Evolutionary conservation across 2,329 filamentous ascomycete genomes (phyloP), one percentile per base, ranked within the genome.

Genomic region (Diplodia scrobiculata): DNA sequence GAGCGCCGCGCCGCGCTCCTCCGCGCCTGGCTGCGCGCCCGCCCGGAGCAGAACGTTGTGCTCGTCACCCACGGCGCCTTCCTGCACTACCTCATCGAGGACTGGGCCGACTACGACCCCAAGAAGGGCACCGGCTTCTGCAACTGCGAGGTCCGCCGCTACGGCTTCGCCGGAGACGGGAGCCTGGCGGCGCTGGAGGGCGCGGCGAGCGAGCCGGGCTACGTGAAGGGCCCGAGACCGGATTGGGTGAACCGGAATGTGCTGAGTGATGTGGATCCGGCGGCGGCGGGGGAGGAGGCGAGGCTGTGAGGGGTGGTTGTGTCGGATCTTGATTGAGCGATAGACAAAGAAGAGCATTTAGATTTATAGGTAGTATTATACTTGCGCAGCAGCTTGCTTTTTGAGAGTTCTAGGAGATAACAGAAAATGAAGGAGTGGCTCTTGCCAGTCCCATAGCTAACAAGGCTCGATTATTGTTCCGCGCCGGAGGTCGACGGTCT

Each of bases 1-100:
- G 67, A 67, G 19, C 69, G 70, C 52, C 73, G 75, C 14, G 74
- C 74, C 3, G 67, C 71, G 19, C 71, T 74, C 34, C 45, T 77
- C 14, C 71, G 91, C 51, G 71, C 80, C 10, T 87, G 84, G 78
- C 75, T 95, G 41, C 79, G 79, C 71, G 72, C 68, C 9, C 72
- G 80, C 27, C 78, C 78, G 2, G 84, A 86, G 71, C 87, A 90
- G 72, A 85, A 93, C 71, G 85, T 96, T 34, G 86, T 89, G 0
- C 83, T 92, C 1, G 91, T 96, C 5, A 89, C 91, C 2, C 92
- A 96, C 72, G 92, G 92, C 1, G 91, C 90, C 0, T 91, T 93
- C 71, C 75, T 96, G 72, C 92, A 97, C 76, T 96, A 92, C 72
- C 79, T 97, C 69, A 94, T 91, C 0, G 86, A 92, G 70, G 92